phyloP scores from a whole-genome alignment of 441 rosid species.

The Rhodomyrtus psidioides region DNA sequence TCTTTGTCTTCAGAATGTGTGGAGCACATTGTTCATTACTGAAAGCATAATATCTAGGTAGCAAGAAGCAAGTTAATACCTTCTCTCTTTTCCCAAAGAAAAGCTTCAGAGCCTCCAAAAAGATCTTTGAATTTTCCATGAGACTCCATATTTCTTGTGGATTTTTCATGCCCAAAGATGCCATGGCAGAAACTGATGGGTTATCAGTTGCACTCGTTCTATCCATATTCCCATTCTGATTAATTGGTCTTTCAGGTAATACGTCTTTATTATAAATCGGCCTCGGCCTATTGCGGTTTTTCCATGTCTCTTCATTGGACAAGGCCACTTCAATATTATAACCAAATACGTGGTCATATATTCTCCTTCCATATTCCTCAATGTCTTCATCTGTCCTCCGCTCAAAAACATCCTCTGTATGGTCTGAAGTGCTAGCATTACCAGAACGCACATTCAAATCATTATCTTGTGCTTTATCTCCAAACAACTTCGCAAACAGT shows the following conservation, averaged over 20 bases:
- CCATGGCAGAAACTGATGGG: constrained; percentile 63
- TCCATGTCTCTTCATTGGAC: constrained; percentile 96
- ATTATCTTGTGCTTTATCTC: constrained; percentile 90
- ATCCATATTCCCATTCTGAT: constrained; percentile 58
- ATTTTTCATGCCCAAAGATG: constrained; percentile 80
- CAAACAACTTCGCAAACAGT: constrained; percentile 93
- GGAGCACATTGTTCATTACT: not conserved
- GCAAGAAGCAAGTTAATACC: constrained; percentile 25
- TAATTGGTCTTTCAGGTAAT: constrained; percentile 38
- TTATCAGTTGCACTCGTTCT: constrained; percentile 27
- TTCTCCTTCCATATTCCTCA: constrained; percentile 81
- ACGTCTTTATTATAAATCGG: constrained; percentile 67
- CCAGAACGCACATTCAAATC: constrained; percentile 86
- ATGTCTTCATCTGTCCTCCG: constrained; percentile 60
- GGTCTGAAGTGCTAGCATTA: constrained; percentile 56
- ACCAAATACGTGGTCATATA: constrained; percentile 96
- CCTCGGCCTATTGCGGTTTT: constrained; percentile 63
- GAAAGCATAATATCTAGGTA: not conserved
- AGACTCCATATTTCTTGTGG: constrained; percentile 97
- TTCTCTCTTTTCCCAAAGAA: constrained; percentile 65
- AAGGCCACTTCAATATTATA: constrained; percentile 83
- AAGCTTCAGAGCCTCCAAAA: constrained; percentile 65
- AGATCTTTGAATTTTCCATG: constrained; percentile 66
- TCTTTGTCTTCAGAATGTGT: not conserved
- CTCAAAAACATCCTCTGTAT: constrained; percentile 61